Evolutionary conservation across 352 stramenopile species (phyloP).

Genomic region (Pythium periplocum): DNA sequence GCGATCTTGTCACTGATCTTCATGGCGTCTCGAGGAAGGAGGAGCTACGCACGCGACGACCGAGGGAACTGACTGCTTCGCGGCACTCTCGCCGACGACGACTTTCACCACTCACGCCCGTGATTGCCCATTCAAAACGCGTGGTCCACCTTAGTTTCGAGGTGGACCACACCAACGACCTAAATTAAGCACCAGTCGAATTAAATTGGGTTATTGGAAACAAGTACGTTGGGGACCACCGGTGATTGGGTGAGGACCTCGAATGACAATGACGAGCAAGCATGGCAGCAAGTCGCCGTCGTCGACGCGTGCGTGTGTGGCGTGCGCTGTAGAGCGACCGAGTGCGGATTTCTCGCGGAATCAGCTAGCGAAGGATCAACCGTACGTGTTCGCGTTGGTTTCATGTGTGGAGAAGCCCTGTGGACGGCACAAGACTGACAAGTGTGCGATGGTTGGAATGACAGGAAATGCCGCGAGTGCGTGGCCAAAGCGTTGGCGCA

Average conservation of each 20-base stretch:
- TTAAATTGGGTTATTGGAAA: constrained; percentile 15
- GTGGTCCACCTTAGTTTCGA: constrained; percentile 12
- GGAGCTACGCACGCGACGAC: too few relatives aligned
- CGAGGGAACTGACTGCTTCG: too few relatives aligned
- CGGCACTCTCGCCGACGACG: too few relatives aligned
- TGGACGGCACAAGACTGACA: neutral
- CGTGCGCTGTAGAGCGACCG: constrained; percentile 20
- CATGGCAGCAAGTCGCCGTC: too few relatives aligned
- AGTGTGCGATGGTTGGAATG: neutral
- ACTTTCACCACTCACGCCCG: too few relatives aligned
- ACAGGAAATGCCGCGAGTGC: constrained; percentile 60
- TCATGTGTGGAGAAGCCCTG: constrained; percentile 1
- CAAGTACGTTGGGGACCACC: neutral
- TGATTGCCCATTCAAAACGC: constrained; percentile 13
- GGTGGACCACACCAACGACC: too few relatives aligned
- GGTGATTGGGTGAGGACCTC: too few relatives aligned
- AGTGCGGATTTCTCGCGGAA: constrained; percentile 34
- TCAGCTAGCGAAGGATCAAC: constrained; percentile 34
- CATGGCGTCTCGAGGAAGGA: constrained; percentile 26
- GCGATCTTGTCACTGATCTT: constrained; percentile 87
- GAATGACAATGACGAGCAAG: too few relatives aligned
- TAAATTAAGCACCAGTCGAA: too few relatives aligned
- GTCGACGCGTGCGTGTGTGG: constrained; percentile 14
- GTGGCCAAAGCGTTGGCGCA: constrained; percentile 26
- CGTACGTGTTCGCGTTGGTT: constrained; percentile 29